Evolutionary conservation across 177 flowering plant species (phyloP).

Genomic region (Tripterygium wilfordii): DNA sequence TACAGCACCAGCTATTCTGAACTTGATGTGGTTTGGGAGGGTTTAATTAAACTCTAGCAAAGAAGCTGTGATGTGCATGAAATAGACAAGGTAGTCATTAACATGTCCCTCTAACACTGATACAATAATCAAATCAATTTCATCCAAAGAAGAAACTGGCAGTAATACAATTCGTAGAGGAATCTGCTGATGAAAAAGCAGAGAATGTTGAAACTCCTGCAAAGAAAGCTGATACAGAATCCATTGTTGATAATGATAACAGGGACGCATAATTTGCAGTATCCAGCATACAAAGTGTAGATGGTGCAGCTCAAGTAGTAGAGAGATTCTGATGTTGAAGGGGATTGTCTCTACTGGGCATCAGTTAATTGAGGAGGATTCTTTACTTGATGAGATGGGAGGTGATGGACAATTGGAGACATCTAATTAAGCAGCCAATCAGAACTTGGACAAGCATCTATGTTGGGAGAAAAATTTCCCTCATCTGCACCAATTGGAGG

Average conservation of each 20-base stretch:
- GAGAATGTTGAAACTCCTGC: slow-evolving; percentile 19
- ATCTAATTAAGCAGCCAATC: slow-evolving; percentile 2
- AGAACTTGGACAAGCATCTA: slow-evolving; percentile 12
- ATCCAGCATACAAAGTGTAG: slow-evolving; percentile 8
- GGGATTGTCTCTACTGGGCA: not conserved
- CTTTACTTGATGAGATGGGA: slow-evolving; percentile 1
- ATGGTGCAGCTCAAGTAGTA: slow-evolving; percentile 10
- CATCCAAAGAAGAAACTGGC: too few species aligned
- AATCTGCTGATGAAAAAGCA: slow-evolving; percentile 9
- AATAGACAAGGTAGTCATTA: too few species aligned
- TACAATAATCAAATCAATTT: too few species aligned
- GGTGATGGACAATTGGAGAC: slow-evolving; percentile 1
- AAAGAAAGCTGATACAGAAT: slow-evolving; percentile 10
- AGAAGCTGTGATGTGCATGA: slow-evolving; percentile 59
- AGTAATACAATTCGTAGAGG: too few species aligned
- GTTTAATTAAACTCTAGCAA: slow-evolving; percentile 72
- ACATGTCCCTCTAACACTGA: too few species aligned
- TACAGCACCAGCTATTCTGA: slow-evolving; percentile 54
- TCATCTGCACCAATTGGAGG: slow-evolving; percentile 13
- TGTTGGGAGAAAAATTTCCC: slow-evolving; percentile 15
- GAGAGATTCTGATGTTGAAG: slow-evolving; percentile 15
- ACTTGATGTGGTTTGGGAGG: slow-evolving; percentile 89
- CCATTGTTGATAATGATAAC: slow-evolving; percentile 2
- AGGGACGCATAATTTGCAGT: slow-evolving; percentile 17
- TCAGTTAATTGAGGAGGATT: slow-evolving; percentile 4